Percentiles rank a stretch among this genome's conserved stretches.
Conservation (phyloP, 441 rosid genomes). For the Biscutella auriculata region DNA sequence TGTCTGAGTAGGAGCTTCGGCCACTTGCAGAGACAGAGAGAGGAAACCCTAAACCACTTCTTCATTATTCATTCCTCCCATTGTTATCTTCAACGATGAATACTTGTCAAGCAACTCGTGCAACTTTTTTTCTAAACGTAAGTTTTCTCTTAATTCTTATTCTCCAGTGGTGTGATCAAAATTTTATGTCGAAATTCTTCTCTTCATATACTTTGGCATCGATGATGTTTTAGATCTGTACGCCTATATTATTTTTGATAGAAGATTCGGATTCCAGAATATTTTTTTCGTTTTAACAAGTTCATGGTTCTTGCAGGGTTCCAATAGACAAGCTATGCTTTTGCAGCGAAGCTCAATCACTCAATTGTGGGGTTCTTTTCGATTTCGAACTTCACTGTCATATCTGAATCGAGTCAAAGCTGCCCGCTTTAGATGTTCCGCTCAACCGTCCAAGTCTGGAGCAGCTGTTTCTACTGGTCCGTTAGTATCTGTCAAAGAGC, state of each 20-base stretch:
- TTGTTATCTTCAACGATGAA: slow-evolving; percentile 3
- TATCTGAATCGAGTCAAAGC: slow-evolving; percentile 13
- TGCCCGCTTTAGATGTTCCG: slow-evolving; percentile 40
- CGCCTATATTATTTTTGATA: not conserved
- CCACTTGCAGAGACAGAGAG: not conserved
- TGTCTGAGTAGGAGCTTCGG: slow-evolving; percentile 15
- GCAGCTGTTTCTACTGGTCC: slow-evolving; percentile 33
- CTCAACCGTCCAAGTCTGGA: slow-evolving; percentile 28
- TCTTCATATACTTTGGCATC: not conserved
- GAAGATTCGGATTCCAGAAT: not conserved
- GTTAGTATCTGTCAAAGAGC: slow-evolving; percentile 30
- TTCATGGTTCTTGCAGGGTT: slow-evolving; percentile 38
- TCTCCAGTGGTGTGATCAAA: not conserved
- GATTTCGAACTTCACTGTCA: slow-evolving; percentile 13
- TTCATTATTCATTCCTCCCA: not conserved
- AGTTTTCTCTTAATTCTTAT: not conserved
- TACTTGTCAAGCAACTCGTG: slow-evolving; percentile 21
- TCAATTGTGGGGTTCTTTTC: slow-evolving; percentile 42
- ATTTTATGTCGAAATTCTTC: not conserved
- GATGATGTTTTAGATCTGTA: not conserved
- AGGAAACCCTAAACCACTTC: slow-evolving; percentile 5
- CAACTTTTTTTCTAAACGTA: slow-evolving; percentile 19
- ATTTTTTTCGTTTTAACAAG: not conserved
- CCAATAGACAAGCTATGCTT: slow-evolving; percentile 47
- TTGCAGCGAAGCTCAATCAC: slow-evolving; percentile 27